Conservation (phyloP, 108 stramenopile species). For the Conticribra guillardii region DNA sequence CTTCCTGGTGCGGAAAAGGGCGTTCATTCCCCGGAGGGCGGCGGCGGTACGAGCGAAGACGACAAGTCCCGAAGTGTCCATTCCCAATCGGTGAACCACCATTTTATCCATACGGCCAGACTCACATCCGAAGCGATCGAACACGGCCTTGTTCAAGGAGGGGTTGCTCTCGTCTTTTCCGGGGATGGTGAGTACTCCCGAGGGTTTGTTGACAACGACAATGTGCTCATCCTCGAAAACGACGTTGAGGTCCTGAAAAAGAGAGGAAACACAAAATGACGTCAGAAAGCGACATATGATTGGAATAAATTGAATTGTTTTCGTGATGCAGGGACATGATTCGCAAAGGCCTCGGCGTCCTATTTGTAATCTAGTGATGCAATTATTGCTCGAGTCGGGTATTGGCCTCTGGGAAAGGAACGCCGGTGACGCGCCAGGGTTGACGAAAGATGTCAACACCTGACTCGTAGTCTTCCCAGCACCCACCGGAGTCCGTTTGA, state of each 20-base stretch:
- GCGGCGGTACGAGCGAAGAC: slow-evolving; percentile 73
- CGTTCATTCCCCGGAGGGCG: slow-evolving; percentile 71
- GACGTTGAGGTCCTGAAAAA: slow-evolving; percentile 68
- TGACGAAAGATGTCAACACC: no score
- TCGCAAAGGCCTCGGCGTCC: no score
- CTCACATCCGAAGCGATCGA: slow-evolving; percentile 63
- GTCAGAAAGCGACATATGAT: slow-evolving; percentile 1
- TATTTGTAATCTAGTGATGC: no score
- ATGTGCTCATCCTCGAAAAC: slow-evolving; percentile 86
- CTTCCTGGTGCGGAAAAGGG: slow-evolving; percentile 69
- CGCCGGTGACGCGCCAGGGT: no score
- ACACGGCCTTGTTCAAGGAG: slow-evolving; percentile 68
- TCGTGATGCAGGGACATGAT: no score
- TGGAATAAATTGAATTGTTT: no score
- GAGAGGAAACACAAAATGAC: neutral
- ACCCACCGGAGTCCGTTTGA: slow-evolving; percentile 11
- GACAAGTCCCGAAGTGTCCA: slow-evolving; percentile 87
- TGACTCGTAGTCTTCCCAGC: no score
- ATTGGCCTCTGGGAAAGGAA: no score
- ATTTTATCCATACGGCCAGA: slow-evolving; percentile 76
- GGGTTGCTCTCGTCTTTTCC: slow-evolving; percentile 64
- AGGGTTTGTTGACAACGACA: slow-evolving; percentile 83
- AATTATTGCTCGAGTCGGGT: no score
- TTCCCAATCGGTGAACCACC: slow-evolving; percentile 86
- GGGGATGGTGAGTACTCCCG: slow-evolving; percentile 79